Evolutionary conservation across 495 filamentous ascomycete genomes (phyloP), one percentile per base, ranked within the genome.

Genomic region (Hypoxylon cercidicola): DNA sequence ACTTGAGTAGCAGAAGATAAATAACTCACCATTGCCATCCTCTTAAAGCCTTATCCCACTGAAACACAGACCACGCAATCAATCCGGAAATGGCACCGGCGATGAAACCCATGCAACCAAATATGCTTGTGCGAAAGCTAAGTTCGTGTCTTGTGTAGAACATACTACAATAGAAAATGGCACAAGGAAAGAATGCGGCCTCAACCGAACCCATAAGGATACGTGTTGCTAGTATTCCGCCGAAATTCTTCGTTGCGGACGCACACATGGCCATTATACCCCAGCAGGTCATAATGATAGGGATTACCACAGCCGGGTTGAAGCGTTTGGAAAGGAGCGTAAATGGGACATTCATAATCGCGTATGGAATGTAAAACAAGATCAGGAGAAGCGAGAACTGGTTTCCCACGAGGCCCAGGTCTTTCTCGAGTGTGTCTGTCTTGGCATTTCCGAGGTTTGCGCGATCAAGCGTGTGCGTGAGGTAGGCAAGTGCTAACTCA

Each of bases 201-300:
- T 87, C 85, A 25, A 80, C 78, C 4, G 74, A 77, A 3, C 85
- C 85, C 11, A 87, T 75, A 21, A 87, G 77, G 1, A 87, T 74
- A 3, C 85, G 76, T 32, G 77, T 79, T 19, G 79, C 82, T 45
- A 85, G 76, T 15, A 87, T 73, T 15, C 78, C 72, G 15, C 58
- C 58, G 35, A 58, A 63, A 19, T 62, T 72, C 58, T 64, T 66
- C 44, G 53, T 49, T n/a, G 62, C 62, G 21, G 74, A 74, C 55
- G 77, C 69, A n/a, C 73, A 72, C 4, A 79, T 66, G 5, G 78
- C 72, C 20, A 77, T 61, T 11, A 74, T 66, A 4, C 77, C 75
- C 78, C 77, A 81, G n/a, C 48, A 51, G 1, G 55, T 50, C 54
- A 59, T 67, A 54, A 72, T 52, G 16, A 20, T 60, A 15, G 67